Evolutionary conservation across 176 grass and related monocot genomes (phyloP), one percentile per base, ranked within the genome.

Genomic region (Zoysia pacifica): DNA sequence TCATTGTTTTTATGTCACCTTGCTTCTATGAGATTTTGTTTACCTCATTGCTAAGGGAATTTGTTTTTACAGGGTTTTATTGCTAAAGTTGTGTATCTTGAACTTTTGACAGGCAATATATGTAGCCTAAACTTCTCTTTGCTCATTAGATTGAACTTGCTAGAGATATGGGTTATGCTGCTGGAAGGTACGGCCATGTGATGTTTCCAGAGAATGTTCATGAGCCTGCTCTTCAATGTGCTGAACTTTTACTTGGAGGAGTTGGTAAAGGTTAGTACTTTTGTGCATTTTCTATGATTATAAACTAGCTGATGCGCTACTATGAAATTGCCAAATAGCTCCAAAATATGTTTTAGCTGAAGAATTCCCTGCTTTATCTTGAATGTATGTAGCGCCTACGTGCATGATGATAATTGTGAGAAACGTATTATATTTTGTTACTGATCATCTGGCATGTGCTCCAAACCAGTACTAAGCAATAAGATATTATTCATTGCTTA

Each of bases 121-220:
- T 87, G 81, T 77, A 44, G 54, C 82, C 81, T 88, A 85, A 88
- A 88, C 48, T 88, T 85, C 48, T 88, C 75, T 81, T 91, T 88
- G 59, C 83, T 89, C 65, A 76, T 76, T 85, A 97, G 95, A 89
- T 80, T 94, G 95, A 97, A 83, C 92, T 97, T 82, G 87, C 92
- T 47, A 97, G 77, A 86, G 95, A 93, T 83, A 92, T 97, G 90
- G 95, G 95, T 72, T 97, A 97, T 84, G 89, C 95, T 85, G 89
- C 92, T 75, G 92, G 83, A 85, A 90, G 92, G 50, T 97, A 94
- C 73, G 95, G 95, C 40, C 95, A 97, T 76, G 92, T 97, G 49
- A 97, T 97, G 92, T 97, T 97, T 94, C 95, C 95, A 48, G 95
- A 97, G 70, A 97, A 97, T 94, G 88, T 94, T 40, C 86, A 97